Evolutionary conservation across 495 filamentous ascomycete genomes (phyloP), one percentile per base, ranked within the genome.

Genomic region (Immersiella caudata): DNA sequence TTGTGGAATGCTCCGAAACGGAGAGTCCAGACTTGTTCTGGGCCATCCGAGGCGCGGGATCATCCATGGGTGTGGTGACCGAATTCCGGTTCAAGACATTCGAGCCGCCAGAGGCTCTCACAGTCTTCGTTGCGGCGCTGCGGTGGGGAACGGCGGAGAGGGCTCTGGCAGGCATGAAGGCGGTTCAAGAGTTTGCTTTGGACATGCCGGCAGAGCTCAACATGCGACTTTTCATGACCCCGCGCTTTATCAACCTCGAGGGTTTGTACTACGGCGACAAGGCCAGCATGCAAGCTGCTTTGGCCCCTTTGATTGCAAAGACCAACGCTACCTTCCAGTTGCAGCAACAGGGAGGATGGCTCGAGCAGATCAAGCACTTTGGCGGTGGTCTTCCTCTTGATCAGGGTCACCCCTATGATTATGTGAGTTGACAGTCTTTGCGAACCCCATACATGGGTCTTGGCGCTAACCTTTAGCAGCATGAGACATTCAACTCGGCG

Each of bases 1-100:
- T 82, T 3, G 76, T 81, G 21, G 75, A 79, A 51, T 61, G 74
- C 40, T 82, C 81, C 0, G 68, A 67, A 22, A 81, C 74, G 0
- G 78, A 81, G 66, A 81, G 82, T 69, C 61, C 75, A n/a, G 81
- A 83, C 8, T 68, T 82, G 6, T 83, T 80, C 67, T 83, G 80
- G 81, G 81, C 80, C 11, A 56, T 83, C 46, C 76, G 78, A 22
- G 81, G 80, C 6, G 80, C 81, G 0, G 81, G 81, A 22, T 76
- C 75, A 0, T 80, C 79, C 36, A 75, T 82, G 51, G 81, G 80
- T 12, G 67, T 83, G 18, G 81, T 81, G 5, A 78, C 79, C 25
- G 74, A 74, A 61, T 83, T 78, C 66, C 73, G 78, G 20, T 79
- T 82, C 68, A 76, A 79, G 49, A 83, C 81, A 1, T 83, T 83